Evolutionary conservation across 139 green algal species (phyloP).

Genomic region (Micractinium conductrix): DNA sequence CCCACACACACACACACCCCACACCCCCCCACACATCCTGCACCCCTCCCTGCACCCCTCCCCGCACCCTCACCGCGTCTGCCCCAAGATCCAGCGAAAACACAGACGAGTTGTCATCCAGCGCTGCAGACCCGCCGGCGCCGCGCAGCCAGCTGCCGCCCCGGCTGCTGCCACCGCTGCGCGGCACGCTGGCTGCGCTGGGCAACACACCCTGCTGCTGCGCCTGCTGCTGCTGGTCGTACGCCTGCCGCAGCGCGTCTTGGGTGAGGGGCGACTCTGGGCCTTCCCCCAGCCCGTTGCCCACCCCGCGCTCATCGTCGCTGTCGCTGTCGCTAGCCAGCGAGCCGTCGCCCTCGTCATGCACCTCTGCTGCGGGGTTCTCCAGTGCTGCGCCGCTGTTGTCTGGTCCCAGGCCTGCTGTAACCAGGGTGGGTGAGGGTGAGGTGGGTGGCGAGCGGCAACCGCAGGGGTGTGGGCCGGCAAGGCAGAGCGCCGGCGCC

Average conservation of each 20-base stretch:
- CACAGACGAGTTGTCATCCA: constrained; percentile 6
- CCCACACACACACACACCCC: not conserved
- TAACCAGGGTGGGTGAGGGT: no score
- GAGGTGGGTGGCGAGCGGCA: not conserved
- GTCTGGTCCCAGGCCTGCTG: no score
- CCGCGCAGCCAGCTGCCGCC: constrained; percentile 18
- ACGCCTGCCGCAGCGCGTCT: constrained; percentile 10
- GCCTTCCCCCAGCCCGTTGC: not conserved
- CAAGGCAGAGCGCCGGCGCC: not conserved
- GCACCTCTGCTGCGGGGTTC: not conserved
- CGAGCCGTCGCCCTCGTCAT: constrained; percentile 39
- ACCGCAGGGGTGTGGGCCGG: not conserved
- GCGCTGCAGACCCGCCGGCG: not conserved
- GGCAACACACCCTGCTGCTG: no score
- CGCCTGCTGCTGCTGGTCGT: not conserved
- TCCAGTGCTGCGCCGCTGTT: no score
- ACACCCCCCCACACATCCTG: not conserved
- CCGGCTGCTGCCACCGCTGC: not conserved
- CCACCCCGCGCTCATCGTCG: not conserved
- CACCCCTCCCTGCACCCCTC: not conserved
- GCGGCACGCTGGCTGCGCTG: not conserved
- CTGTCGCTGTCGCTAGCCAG: constrained; percentile 33
- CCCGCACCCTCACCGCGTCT: not conserved
- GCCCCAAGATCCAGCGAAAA: not conserved
- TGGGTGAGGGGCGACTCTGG: constrained; percentile 1